Base-by-base conservation (phyloP, 805 yeast genomes). In the Wickerhamomyces strasburgensis region DNA sequence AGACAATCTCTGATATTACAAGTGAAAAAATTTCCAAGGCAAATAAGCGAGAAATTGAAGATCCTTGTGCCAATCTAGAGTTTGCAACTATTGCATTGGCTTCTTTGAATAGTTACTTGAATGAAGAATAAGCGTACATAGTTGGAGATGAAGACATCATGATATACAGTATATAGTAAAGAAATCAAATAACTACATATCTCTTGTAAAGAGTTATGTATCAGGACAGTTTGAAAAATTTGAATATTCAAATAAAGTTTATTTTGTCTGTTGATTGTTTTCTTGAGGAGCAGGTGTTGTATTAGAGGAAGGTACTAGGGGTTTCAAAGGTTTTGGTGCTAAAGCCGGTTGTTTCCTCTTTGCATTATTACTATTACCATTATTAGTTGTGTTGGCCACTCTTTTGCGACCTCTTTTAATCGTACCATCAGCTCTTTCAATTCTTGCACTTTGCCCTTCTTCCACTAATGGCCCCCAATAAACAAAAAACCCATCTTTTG, bases 401-500 rank as follows among this genome's bases (percentile, higher is more conserved):
- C 64, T 61, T 41, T 52, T 49, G 46, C 63, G 56, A 34, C 58
- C 56, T 46, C 65, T 57, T 44, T 67, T 69, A 42, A 60, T 60
- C 5, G 67, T 65, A 33, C 70, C 72, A 39, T 65, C 70, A 3
- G 66, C 67, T 31, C 70, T 60, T 37, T 67, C 78, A 35, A 72
- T 62, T 40, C 68, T 61, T 11, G 73, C 70, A 28, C 63, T 59
- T 34, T 68, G 67, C 13, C 69, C 70, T 33, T 75, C 79, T 32
- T 82, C 89, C 19, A 82, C 78, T 42, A 90, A 64, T 3, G 95
- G 94, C 0, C 99, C 99, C 67, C 88, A 85, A 60, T 80, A 93
- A 0, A 93, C 96, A 49, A 90, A 93, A 57, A 89, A 93, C 2
- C 98, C 98, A 54, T 93, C 98, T 47, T 84, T 84, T 1, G 96